Evolutionary conservation across 1,139 yeast species (phyloP).

Genomic region (Geotrichum cucujoidarum): DNA sequence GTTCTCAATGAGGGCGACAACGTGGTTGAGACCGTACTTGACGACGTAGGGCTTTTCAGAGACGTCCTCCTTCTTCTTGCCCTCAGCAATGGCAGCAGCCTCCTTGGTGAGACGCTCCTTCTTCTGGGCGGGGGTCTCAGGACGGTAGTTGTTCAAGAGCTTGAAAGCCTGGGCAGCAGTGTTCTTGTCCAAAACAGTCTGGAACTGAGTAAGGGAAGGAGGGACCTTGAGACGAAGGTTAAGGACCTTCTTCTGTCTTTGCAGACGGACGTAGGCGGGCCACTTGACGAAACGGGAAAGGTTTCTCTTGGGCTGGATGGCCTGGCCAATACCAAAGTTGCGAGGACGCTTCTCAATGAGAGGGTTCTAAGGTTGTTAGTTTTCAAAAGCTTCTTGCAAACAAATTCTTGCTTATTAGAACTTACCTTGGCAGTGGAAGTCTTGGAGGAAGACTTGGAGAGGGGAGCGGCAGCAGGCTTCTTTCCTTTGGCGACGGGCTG

Average conservation of each 20-base stretch:
- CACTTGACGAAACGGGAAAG: slow-evolving; percentile 94
- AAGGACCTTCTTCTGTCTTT: slow-evolving; percentile 96
- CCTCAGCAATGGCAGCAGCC: slow-evolving; percentile 98
- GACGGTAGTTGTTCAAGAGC: slow-evolving; percentile 97
- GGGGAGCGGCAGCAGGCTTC: slow-evolving; percentile 92
- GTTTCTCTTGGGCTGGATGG: slow-evolving; percentile 92
- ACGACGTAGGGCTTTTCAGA: slow-evolving; percentile 94
- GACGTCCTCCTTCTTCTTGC: slow-evolving; percentile 91
- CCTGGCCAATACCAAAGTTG: slow-evolving; percentile 95
- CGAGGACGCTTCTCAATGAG: slow-evolving; percentile 82
- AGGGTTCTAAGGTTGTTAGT: slow-evolving; percentile 48
- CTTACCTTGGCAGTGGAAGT: slow-evolving; percentile 34
- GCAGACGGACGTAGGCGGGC: slow-evolving; percentile 96
- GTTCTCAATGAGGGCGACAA: slow-evolving; percentile 93
- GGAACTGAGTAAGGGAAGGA: slow-evolving; percentile 96
- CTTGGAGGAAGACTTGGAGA: slow-evolving; percentile 46
- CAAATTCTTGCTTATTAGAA: background rate
- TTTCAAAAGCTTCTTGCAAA: background rate
- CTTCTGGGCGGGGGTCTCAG: slow-evolving; percentile 95
- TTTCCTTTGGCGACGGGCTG: slow-evolving; percentile 59
- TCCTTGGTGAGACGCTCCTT: slow-evolving; percentile 97
- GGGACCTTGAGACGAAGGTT: slow-evolving; percentile 96
- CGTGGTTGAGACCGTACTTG: slow-evolving; percentile 98
- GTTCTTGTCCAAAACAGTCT: slow-evolving; percentile 93
- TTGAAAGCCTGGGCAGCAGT: slow-evolving; percentile 95